These are phyloP conservation scores for Aphanoascus verrucosus DNA, from an alignment of 2,329 filamentous ascomycete species.

Conservation along the genomic window DNA sequence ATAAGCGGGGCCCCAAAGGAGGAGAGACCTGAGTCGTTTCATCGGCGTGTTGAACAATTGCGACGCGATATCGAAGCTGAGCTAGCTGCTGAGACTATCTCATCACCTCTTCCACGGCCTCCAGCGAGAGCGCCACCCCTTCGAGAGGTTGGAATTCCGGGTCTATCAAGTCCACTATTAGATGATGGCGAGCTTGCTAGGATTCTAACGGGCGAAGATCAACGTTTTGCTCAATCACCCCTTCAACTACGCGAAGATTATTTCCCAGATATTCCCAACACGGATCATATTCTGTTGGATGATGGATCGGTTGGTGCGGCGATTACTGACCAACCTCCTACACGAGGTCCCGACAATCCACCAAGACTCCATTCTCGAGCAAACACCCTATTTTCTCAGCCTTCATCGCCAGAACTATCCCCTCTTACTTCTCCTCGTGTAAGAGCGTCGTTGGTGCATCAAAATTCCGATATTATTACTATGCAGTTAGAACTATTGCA, in stretches of 20 bases:
- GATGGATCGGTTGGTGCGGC: not conserved
- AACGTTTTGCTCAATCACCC: constrained; percentile 32
- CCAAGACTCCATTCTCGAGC: constrained; percentile 26
- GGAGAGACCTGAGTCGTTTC: constrained; percentile 24
- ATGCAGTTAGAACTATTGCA: constrained; percentile 35
- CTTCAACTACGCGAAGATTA: constrained; percentile 28
- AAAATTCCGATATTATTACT: constrained; percentile 35
- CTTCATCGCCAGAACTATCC: constrained; percentile 33
- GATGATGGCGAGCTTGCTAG: constrained; percentile 13
- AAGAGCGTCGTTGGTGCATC: constrained; percentile 34
- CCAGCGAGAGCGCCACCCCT: not conserved
- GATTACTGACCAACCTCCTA: not conserved
- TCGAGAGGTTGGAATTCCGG: constrained; percentile 9
- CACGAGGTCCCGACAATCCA: not conserved
- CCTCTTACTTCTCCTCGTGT: constrained; percentile 34
- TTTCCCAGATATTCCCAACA: constrained; percentile 5
- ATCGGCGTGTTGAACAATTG: constrained; percentile 24
- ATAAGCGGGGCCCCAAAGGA: constrained; percentile 16
- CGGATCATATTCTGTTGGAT: constrained; percentile 13
- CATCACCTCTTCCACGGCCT: not conserved
- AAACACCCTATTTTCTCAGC: constrained; percentile 32
- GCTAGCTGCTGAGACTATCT: not conserved
- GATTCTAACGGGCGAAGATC: constrained; percentile 26
- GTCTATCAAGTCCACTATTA: constrained; percentile 11
- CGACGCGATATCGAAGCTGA: constrained; percentile 12